Base-by-base conservation (phyloP, 2,329 filamentous ascomycete species). In the Paracamarosporium sp. region DNA sequence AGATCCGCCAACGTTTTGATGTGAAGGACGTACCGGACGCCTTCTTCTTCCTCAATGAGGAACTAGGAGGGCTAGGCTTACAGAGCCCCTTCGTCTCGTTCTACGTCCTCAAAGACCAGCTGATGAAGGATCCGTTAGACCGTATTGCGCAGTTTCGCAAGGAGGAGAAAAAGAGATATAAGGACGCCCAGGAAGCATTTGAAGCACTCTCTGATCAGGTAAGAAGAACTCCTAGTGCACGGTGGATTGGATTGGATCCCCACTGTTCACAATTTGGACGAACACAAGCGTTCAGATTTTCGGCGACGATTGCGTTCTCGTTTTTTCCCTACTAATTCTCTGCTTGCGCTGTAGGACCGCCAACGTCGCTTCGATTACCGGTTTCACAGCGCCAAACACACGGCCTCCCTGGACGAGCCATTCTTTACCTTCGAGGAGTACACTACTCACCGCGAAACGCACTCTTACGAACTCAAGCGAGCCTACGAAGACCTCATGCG, bases 1-100 rank as follows among this genome's bases (percentile, higher is more conserved):
- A 79, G 5, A 81, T 89, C 9, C 64, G 70, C 2, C 63, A 79
- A 5, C 81, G 83, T 0, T 89, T 88, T 57, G 74, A 76, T 7
- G 72, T 80, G n/a, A 57, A 69, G 1, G 69, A 79, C 54, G 68
- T 83, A 4, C 80, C 80, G 0, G 81, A 81, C 40, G 79, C 78
- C 3, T 80, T 82, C 61, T 79, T 83, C 69, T 83, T 79, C 61
- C 81, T 81, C 51, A 80, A 81, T 1, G 70, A 79, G 28, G 78
- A 79, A 52, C 71, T 82, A 17, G 81, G 81, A 4, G 81, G 81
- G 1, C 69, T 83, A 9, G 78, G 78, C 3, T 72, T 83, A 1
- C 69, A 76, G 30, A 83, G 81, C 55, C 81, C 81, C 0, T 80
- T 82, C 61, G 75, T 83, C 30, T 62, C 74, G 1, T 74, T 82